Conservation (phyloP, 2,329 filamentous ascomycete species). For the Claviceps sp. region DNA sequence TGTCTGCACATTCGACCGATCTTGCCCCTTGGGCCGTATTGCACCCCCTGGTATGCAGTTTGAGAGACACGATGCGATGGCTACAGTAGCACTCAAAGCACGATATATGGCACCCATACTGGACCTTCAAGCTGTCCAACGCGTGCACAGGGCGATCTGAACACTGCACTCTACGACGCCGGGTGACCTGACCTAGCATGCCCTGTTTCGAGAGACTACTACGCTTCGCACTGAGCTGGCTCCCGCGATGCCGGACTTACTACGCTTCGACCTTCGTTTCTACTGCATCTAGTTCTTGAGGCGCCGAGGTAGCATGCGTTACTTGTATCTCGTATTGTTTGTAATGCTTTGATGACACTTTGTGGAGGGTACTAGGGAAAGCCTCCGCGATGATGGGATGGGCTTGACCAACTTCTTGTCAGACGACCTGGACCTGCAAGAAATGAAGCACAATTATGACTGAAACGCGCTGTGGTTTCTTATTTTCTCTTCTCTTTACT, state of each 20-base stretch:
- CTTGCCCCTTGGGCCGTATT: too few species aligned
- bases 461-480: neutral
- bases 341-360: neutral
- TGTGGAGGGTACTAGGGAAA: too few species aligned
- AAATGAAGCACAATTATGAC: constrained; percentile 5
- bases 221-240: neutral
- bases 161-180: too few species aligned
- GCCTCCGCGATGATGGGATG: neutral
- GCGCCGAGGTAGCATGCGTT: neutral
- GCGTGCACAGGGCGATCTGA: too few species aligned
- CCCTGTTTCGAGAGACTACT: too few species aligned
- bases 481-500: neutral
- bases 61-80: too few species aligned
- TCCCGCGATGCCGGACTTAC: neutral
- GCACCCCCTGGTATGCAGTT: too few species aligned
- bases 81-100: too few species aligned
- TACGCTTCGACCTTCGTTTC: neutral
- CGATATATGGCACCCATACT: too few species aligned
- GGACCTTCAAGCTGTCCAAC: too few species aligned
- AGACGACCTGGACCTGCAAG: neutral
- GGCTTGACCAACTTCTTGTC: neutral
- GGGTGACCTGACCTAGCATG: too few species aligned
- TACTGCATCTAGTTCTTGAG: neutral
- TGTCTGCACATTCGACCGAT: too few species aligned
- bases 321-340: neutral